Evolutionary conservation across 768 basidiomycete genomes (phyloP), one percentile per base, ranked within the genome.

Genomic region (Hygrophoropsis aurantiaca): DNA sequence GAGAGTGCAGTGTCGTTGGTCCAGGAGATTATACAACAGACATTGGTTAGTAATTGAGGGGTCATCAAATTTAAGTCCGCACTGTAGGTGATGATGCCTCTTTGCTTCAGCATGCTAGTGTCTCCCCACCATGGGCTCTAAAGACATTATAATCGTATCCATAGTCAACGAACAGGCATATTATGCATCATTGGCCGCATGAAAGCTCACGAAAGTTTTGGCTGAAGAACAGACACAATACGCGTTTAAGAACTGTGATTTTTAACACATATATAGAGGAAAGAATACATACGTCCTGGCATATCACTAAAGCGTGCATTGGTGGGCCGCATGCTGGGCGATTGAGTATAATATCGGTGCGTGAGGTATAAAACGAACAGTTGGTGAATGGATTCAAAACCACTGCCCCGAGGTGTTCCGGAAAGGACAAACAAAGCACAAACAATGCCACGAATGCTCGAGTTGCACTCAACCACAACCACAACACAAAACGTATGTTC

Each of bases 91-190:
- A 80, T 72, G 49, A 94, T 76, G 43, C 93, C 92, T 70, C 79
- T 90, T 60, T 85, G 84, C 64, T 81, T 84, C 57, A 75, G 75
- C 36, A 77, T 72, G 50, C 79, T 78, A 55, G 75, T 73, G 69
- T 87, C 84, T 71, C 92, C 93, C 92, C 93, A 97, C 93, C 93
- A 97, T 42, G 84, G 74, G 68, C 77, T 87, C 90, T 94, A 62
- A 25, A 47, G 39, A 44, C 27, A 13, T n/a, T 27, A 20, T 40
- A 33, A 32, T 21, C n/a, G 27, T 13, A 34, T 27, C 25, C 41
- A 30, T 34, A 32, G 27, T 44, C 19, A 36, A 32, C 30, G 18
- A 15, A 44, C 30, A 23, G 15, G 21, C 10, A n/a, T 10, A 11
- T 44, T 19, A 20, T n/a, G 35, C 41, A 42, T 33, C 15, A 21